Percentiles rank a stretch among this genome's conserved stretches.
These are phyloP conservation scores for Pichia sporocuriosa DNA, from an alignment of 805 yeast genomes.

Conservation along the genomic window DNA sequence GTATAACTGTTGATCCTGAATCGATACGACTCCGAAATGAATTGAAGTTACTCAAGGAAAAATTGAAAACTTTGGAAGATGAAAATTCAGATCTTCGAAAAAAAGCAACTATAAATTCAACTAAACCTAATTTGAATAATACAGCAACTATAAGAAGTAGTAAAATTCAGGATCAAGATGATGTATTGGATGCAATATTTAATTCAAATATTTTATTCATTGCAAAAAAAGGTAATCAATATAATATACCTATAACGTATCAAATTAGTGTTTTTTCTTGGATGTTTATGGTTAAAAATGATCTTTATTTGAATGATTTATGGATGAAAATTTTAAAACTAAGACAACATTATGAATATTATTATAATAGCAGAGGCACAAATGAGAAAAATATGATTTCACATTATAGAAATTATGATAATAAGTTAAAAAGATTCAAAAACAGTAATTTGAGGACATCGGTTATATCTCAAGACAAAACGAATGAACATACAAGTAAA, in stretches of 20 bases:
- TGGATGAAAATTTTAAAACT: slow-evolving; percentile 38
- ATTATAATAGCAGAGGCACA: slow-evolving; percentile 27
- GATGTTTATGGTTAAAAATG: slow-evolving; percentile 54
- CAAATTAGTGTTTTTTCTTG: slow-evolving; percentile 47
- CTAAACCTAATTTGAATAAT: not conserved
- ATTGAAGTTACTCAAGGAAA: slow-evolving; percentile 17
- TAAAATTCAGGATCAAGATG: slow-evolving; percentile 12
- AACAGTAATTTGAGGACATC: slow-evolving; percentile 12
- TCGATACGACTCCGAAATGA: slow-evolving; percentile 19
- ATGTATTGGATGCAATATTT: slow-evolving; percentile 28
- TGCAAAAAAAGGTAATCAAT: slow-evolving; percentile 29
- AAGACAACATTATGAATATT: slow-evolving; percentile 32
- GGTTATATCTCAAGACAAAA: slow-evolving; percentile 21
- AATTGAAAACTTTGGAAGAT: slow-evolving; percentile 26
- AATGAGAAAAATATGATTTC: slow-evolving; percentile 26
- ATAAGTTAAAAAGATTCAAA: slow-evolving; percentile 21
- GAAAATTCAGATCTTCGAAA: slow-evolving; percentile 21
- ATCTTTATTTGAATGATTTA: slow-evolving; percentile 45
- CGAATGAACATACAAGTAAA: slow-evolving; percentile 27
- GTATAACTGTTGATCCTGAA: too few relatives aligned
- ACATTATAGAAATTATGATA: slow-evolving; percentile 28
- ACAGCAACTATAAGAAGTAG: slow-evolving; percentile 5
- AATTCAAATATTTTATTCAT: slow-evolving; percentile 32
- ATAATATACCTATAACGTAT: slow-evolving; percentile 32
- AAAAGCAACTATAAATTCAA: not conserved